phyloP scores from a whole-genome alignment of 441 rosid genomes.

The Jatropha podagrica region DNA sequence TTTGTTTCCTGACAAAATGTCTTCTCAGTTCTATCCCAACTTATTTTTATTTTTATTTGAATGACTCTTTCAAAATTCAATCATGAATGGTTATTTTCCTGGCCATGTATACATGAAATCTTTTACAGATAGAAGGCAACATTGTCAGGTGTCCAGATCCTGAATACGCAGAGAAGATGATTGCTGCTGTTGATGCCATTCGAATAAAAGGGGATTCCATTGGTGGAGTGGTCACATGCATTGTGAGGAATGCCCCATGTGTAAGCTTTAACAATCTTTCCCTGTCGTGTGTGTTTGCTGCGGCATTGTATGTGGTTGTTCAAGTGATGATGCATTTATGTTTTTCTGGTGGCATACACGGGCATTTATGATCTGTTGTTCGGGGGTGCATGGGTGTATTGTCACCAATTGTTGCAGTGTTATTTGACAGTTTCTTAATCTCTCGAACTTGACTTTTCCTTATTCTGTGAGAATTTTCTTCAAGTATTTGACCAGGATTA shows the following conservation, averaged over 20 bases:
- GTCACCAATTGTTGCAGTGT: no score
- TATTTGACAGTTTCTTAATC: not conserved
- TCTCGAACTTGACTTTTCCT: not conserved
- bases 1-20: not conserved
- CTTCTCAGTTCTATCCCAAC: not conserved
- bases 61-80: not conserved
- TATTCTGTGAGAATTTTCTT: not conserved
- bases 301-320: not conserved
- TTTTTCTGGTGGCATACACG: not conserved
- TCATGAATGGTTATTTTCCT: conserved; percentile 12
- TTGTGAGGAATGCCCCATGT: conserved; percentile 61
- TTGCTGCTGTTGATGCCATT: conserved; percentile 80
- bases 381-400: not conserved
- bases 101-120: conserved; percentile 6
- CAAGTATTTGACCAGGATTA: conserved; percentile 13
- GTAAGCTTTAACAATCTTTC: conserved; percentile 36
- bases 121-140: conserved; percentile 82
- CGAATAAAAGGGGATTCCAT: conserved; percentile 86
- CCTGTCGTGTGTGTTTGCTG: not conserved
- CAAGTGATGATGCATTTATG: not conserved
- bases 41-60: not conserved
- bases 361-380: not conserved
- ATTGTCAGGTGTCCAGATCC: conserved; percentile 97
- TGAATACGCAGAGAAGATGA: conserved; percentile 94
- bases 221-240: conserved; percentile 97